Evolutionary conservation across 176 grass and related monocot species (phyloP), one percentile per base, ranked within the genome.

Genomic region (Paspalum vaginatum): DNA sequence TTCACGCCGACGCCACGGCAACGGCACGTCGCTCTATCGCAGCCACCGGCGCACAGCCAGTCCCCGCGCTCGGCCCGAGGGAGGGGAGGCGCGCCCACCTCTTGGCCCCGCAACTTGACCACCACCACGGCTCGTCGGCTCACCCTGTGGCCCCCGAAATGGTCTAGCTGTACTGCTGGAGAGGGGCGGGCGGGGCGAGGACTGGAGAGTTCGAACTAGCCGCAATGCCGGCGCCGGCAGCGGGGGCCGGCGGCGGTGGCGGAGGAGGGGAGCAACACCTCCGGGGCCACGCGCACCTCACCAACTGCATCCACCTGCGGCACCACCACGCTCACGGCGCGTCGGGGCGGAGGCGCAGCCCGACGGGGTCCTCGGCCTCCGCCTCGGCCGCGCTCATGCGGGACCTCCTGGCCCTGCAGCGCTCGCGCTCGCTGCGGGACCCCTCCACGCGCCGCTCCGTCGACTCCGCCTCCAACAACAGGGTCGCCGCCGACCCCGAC

Each of bases 221-320:
- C 38, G 81, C 76, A 87, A 87, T 84, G 85, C 76, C 85, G 63
- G 81, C 42, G 56, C 74, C 83, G 1, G 45, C 40, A 27, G 5
- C 45, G 64, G 71, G 15, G 47, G 69, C 11, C 55, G 81, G 54
- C 41, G 80, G 74, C 78, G 69, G 72, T 48, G 78, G 68, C 4
- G 58, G 67, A 6, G 68, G 74, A 38, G 47, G 71, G 7, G 55
- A 76, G 1, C 83, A 87, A 26, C 96, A 98, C 65, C 75, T 77
- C 65, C 81, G 80, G 6, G 83, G 60, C 7, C 96, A 98, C 61
- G 88, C 87, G 50, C 96, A 95, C 79, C 90, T 98, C 41, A 91
- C 92, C 74, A 95, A 88, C 85, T 93, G 84, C 65, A 88, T 91
- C 86, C 96, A 98, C 82, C 85, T 93, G 84, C 89, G 88, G 70